These are phyloP conservation scores for Fusarium sp. DNA, from an alignment of 2,329 filamentous ascomycete species.

Conservation along the genomic window DNA sequence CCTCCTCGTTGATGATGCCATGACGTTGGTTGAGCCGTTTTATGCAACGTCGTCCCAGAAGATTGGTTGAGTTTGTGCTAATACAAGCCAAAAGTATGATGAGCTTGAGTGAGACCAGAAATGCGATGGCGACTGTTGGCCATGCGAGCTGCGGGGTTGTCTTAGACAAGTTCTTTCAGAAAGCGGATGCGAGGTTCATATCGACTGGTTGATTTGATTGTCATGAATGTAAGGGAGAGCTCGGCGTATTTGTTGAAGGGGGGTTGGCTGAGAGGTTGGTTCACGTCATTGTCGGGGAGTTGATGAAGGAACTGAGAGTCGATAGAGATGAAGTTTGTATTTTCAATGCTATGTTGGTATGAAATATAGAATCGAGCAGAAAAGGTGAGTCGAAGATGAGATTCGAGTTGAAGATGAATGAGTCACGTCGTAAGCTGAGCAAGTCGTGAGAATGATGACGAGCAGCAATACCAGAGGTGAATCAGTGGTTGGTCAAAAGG, in stretches of 20 bases:
- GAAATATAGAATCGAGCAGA: neutral
- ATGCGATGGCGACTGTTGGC: slow-evolving; percentile 1
- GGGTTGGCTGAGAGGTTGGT: slow-evolving; percentile 12
- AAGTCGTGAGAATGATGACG: neutral
- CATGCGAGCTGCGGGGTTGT: slow-evolving; percentile 27
- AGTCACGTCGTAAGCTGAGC: neutral
- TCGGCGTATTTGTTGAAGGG: slow-evolving; percentile 14
- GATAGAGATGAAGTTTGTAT: neutral
- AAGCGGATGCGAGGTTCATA: slow-evolving; percentile 7
- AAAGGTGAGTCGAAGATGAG: slow-evolving; percentile 7
- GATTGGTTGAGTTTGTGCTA: slow-evolving; percentile 28
- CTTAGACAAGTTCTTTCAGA: slow-evolving; percentile 29
- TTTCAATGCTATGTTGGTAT: neutral
- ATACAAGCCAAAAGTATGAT: slow-evolving; percentile 25
- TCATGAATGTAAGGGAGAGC: slow-evolving; percentile 20
- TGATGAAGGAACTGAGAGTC: neutral
- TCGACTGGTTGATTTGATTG: slow-evolving; percentile 10
- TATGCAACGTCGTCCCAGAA: slow-evolving; percentile 19
- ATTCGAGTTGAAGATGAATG: neutral
- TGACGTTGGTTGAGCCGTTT: slow-evolving; percentile 18
- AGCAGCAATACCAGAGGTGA: neutral
- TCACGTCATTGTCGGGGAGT: slow-evolving; percentile 15
- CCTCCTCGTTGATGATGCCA: slow-evolving; percentile 38
- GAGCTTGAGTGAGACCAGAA: slow-evolving; percentile 12
- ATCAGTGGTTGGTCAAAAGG: neutral